A percentile compares a stretch with the other conserved stretches of the same genome.
phyloP scores from a whole-genome alignment of 495 filamentous ascomycete genomes.

The Extremus antarcticus region DNA sequence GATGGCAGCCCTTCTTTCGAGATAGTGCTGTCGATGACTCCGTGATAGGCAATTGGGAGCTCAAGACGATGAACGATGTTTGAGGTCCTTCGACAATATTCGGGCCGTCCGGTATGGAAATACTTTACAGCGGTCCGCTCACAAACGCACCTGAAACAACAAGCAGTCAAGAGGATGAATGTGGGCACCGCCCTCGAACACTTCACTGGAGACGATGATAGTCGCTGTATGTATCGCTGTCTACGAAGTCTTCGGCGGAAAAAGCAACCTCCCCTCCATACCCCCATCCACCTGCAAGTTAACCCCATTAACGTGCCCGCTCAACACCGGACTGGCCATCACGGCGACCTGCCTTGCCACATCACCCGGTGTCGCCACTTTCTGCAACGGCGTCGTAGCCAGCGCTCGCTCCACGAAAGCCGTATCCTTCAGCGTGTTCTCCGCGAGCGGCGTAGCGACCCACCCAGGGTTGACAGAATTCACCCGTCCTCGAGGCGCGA shows the following conservation, averaged over 20 bases:
- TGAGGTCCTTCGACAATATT: no score
- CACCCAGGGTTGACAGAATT: conserved; percentile 17
- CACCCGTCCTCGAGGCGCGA: conserved; percentile 13
- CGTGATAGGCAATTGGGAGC: no score
- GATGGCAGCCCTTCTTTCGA: no score
- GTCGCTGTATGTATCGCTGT: no score
- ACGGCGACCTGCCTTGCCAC: conserved; percentile 19
- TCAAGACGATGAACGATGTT: no score
- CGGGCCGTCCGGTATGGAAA: not conserved
- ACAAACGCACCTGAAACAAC: no score
- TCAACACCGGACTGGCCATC: conserved; percentile 17
- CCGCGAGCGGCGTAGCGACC: conserved; percentile 20
- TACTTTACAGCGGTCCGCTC: not conserved
- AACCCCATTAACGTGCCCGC: conserved; percentile 15
- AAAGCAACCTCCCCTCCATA: conserved; percentile 19
- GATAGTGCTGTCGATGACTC: no score
- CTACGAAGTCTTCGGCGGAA: conserved; percentile 5
- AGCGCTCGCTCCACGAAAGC: conserved; percentile 16
- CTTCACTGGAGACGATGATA: no score
- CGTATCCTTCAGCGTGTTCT: conserved; percentile 13
- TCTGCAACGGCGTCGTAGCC: conserved; percentile 19
- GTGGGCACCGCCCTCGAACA: no score
- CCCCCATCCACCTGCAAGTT: conserved; percentile 20
- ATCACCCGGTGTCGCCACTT: conserved; percentile 15
- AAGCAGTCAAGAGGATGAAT: no score